Base-by-base conservation (phyloP, 78 protist genomes). In the Tieghemostelium lacteum region DNA sequence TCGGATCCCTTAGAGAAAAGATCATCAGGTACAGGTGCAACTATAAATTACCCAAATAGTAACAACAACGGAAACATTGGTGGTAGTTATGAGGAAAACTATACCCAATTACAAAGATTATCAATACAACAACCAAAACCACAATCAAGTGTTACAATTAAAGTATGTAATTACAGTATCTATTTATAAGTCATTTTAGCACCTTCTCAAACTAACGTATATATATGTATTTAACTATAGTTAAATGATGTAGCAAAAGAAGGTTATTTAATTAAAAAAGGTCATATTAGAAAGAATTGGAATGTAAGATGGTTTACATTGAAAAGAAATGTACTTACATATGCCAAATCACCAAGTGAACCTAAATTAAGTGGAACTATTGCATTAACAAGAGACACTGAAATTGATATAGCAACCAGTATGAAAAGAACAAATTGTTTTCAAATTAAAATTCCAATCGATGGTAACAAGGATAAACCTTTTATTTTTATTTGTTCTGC, bases 361-460 rank as follows among this genome's bases (percentile, higher is more conserved):
- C 17, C 57, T 7, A 83, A 83, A 58, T 19, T 83, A 28, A 83
- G 77, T 69, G 88, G 88, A n/a, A 50, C 64, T 2, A 33, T 83
- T 2, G 3, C 19, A 63, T 60, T 83, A 42, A 54, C 89, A 66
- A 34, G 57, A 66, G 89, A 83, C 3, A 57, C 89, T 29, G 74
- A 83, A 69, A 49, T 83, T 2, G 89, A 83, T 69, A 83, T 83
- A 49, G 89, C 89, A 36, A 83, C 89, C 12, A 67, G 54, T 24
- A 69, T 83, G 78, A 83, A 83, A 58, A 49, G 89, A 40, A 83
- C 89, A 42, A 83, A 83, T 29, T 83, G 89, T 67, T 83, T 83
- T 31, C 89, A 83, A 60, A 83, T 83, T 28, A 83, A 58, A 58
- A 60, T 74, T 28, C 85, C 85, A 8, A 50, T 54, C 16, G 62